These are phyloP conservation scores for Urtica urens DNA, from an alignment of 306 rosid species.

Conservation along the genomic window DNA sequence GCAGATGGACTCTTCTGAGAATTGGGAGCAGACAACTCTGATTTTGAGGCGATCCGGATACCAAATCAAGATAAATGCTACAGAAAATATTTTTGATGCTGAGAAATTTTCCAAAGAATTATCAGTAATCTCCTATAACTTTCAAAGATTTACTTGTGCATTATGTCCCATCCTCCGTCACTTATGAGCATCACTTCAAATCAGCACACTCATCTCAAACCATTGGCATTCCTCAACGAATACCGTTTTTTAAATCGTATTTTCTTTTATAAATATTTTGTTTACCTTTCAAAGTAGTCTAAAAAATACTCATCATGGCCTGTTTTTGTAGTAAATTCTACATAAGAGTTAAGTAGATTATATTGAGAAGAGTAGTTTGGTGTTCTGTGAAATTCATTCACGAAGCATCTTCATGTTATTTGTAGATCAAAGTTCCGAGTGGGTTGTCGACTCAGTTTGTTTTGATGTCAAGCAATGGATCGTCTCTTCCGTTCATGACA, in stretches of 20 bases:
- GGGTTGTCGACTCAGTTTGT: conserved; percentile 75
- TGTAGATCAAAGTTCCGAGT: conserved; percentile 84
- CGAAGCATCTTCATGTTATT: conserved; percentile 5
- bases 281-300: too few relatives aligned
- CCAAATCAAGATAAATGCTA: conserved; percentile 47
- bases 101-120: conserved; percentile 82
- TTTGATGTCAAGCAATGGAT: conserved; percentile 61
- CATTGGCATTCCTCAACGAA: too few relatives aligned
- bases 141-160: background rate
- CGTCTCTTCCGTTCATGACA: conserved; percentile 64
- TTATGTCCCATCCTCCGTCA: too few relatives aligned
- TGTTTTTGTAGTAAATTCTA: background rate
- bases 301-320: background rate
- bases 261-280: background rate
- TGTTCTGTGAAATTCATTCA: background rate
- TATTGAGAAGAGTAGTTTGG: background rate
- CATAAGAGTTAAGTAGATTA: background rate
- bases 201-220: too few relatives aligned
- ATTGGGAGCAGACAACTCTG: conserved; percentile 71
- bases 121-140: conserved; percentile 40
- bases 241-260: background rate
- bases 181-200: too few relatives aligned
- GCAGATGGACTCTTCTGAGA: conserved; percentile 76
- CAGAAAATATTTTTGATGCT: conserved; percentile 36
- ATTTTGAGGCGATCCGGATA: conserved; percentile 59